These are phyloP conservation scores for Bocquillonia castaneifolia DNA, from an alignment of 441 rosid species.

Conservation along the genomic window DNA sequence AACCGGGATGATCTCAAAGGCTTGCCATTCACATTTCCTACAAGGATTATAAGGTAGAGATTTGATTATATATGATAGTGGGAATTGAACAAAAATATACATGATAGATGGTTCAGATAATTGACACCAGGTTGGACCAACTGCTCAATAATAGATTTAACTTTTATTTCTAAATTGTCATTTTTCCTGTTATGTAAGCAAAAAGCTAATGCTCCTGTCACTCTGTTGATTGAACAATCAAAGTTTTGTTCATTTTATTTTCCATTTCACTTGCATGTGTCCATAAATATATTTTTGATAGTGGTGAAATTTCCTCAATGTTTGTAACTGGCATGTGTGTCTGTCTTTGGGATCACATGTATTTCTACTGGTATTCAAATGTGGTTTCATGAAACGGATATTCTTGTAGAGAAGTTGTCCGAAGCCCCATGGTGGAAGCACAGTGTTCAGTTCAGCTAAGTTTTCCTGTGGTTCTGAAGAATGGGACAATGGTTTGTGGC, in stretches of 20 bases:
- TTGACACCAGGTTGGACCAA: not conserved
- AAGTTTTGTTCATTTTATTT: not conserved
- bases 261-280: not conserved
- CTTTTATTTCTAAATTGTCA: not conserved
- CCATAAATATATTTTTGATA: not conserved
- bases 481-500: constrained; percentile 69
- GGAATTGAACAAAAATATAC: not conserved
- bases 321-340: not conserved
- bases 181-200: not conserved
- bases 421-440: constrained; percentile 91
- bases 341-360: not conserved
- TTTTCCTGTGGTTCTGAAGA: constrained; percentile 87
- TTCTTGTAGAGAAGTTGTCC: constrained; percentile 67
- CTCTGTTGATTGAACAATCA: not conserved
- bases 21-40: constrained; percentile 78
- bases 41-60: constrained; percentile 54
- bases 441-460: constrained; percentile 91
- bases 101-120: not conserved
- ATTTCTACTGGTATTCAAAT: constrained; percentile 11
- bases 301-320: not conserved
- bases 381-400: constrained; percentile 25
- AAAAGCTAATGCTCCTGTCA: too few species aligned
- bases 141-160: not conserved
- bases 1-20: constrained; percentile 84
- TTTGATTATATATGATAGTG: constrained; percentile 7